Evolutionary conservation across 169 alveolate species (phyloP).

Genomic region (Hepatocystis sp.): DNA sequence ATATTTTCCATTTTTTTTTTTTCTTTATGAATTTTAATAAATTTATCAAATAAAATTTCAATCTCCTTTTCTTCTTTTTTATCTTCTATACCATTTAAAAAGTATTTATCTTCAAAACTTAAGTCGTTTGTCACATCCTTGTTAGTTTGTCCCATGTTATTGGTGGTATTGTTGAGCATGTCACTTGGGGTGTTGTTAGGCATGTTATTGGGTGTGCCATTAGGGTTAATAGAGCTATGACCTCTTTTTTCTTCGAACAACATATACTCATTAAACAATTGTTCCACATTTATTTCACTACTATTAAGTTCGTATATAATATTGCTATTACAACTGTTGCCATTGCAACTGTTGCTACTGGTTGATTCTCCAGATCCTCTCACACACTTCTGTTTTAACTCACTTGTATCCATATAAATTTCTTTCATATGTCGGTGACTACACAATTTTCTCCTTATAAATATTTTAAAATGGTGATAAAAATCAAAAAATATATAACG

Average conservation of each 20-base stretch:
- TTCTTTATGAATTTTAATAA: constrained; percentile 12
- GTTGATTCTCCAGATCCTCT: neutral
- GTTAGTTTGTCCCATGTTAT: too few species aligned
- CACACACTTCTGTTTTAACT: too few species aligned
- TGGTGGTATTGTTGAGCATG: too few species aligned
- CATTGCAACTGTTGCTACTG: neutral
- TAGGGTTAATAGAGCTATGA: too few species aligned
- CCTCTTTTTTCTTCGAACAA: neutral
- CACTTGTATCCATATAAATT: neutral
- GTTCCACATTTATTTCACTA: too few species aligned
- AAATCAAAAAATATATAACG: constrained; percentile 69
- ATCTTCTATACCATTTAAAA: constrained; percentile 20
- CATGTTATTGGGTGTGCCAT: neutral
- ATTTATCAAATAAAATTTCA: constrained; percentile 24
- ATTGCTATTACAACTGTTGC: too few species aligned
- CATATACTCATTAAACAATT: neutral
- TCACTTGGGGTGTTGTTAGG: too few species aligned
- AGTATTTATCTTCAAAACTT: constrained; percentile 32
- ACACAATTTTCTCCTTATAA: constrained; percentile 25
- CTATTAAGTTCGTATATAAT: too few species aligned
- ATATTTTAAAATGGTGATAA: constrained; percentile 63
- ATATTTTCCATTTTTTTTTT: constrained; percentile 34
- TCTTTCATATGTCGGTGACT: too few species aligned
- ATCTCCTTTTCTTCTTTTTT: constrained; percentile 23
- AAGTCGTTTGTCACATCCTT: too few species aligned